Conservation (phyloP, 768 basidiomycete genomes). For the Termitomyces sp. region DNA sequence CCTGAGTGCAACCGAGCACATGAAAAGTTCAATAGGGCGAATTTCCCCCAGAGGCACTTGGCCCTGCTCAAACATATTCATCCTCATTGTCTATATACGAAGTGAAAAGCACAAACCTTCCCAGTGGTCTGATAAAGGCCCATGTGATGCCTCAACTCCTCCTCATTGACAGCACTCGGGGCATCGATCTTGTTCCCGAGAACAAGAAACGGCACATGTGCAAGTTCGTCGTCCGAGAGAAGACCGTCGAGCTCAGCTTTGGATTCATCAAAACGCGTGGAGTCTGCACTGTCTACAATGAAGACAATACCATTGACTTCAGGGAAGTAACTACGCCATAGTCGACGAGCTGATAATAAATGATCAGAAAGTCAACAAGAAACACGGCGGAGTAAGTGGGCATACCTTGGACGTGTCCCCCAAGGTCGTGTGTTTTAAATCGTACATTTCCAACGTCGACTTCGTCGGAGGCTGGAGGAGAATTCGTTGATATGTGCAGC, state of each 20-base stretch:
- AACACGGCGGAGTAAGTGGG: background rate
- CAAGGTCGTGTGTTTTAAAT: constrained; percentile 97
- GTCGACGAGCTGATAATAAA: constrained; percentile 66
- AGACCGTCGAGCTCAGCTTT: constrained; percentile 97
- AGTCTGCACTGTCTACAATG: constrained; percentile 95
- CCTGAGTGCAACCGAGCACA: constrained; percentile 99
- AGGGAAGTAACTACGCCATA: constrained; percentile 99
- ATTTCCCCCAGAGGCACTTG: constrained; percentile 96
- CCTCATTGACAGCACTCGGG: constrained; percentile 91
- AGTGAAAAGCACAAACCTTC: constrained; percentile 57
- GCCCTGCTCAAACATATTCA: constrained; percentile 46
- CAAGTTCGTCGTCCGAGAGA: constrained; percentile 89
- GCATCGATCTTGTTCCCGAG: constrained; percentile 99
- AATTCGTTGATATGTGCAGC: background rate
- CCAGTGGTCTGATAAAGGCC: constrained; percentile 99
- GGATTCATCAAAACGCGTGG: constrained; percentile 91
- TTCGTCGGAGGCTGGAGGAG: constrained; percentile 86
- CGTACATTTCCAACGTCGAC: constrained; percentile 98
- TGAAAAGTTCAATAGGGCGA: constrained; percentile 97
- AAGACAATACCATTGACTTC: constrained; percentile 99
- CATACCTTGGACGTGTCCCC: constrained; percentile 92
- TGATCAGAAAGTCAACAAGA: background rate
- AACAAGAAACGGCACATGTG: constrained; percentile 95
- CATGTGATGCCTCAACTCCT: constrained; percentile 91
- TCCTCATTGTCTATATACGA: background rate